These are phyloP conservation scores for Malbranchea zuffiana DNA, from an alignment of 2,329 filamentous ascomycete species.

Conservation along the genomic window DNA sequence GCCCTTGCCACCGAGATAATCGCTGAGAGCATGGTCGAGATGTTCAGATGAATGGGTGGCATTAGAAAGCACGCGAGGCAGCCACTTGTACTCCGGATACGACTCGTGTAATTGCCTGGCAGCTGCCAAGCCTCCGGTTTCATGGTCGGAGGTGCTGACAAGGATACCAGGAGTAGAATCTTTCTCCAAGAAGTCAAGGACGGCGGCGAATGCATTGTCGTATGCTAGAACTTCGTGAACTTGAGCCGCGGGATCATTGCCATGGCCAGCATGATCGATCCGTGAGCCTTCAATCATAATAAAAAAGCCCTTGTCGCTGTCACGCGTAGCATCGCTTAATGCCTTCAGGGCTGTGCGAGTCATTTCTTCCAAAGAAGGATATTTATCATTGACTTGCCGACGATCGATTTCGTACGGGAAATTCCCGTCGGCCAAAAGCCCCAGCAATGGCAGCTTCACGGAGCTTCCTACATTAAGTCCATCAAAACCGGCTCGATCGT, in stretches of 20 bases:
- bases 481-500: slow-evolving; percentile 64
- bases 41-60: slow-evolving; percentile 64
- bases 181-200: slow-evolving; percentile 71
- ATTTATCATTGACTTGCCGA: slow-evolving; percentile 62
- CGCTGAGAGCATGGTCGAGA: slow-evolving; percentile 51
- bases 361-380: slow-evolving; percentile 89
- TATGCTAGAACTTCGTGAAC: slow-evolving; percentile 92
- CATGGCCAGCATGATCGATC: slow-evolving; percentile 89
- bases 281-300: slow-evolving; percentile 96
- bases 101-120: slow-evolving; percentile 57
- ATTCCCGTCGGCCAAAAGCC: slow-evolving; percentile 70
- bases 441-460: slow-evolving; percentile 69
- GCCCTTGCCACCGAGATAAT: slow-evolving; percentile 43
- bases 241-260: slow-evolving; percentile 72
- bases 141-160: slow-evolving; percentile 87
- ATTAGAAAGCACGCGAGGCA: slow-evolving; percentile 69
- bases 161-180: slow-evolving; percentile 64
- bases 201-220: slow-evolving; percentile 71
- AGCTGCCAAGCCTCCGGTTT: slow-evolving; percentile 78
- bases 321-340: slow-evolving; percentile 66
- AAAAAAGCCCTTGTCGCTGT: slow-evolving; percentile 90
- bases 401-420: slow-evolving; percentile 93
- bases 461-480: slow-evolving; percentile 54
- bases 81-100: slow-evolving; percentile 67
- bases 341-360: slow-evolving; percentile 67